These are phyloP conservation scores for Sugiyamaella smithiae DNA, from an alignment of 805 yeast genomes.

Conservation along the genomic window DNA sequence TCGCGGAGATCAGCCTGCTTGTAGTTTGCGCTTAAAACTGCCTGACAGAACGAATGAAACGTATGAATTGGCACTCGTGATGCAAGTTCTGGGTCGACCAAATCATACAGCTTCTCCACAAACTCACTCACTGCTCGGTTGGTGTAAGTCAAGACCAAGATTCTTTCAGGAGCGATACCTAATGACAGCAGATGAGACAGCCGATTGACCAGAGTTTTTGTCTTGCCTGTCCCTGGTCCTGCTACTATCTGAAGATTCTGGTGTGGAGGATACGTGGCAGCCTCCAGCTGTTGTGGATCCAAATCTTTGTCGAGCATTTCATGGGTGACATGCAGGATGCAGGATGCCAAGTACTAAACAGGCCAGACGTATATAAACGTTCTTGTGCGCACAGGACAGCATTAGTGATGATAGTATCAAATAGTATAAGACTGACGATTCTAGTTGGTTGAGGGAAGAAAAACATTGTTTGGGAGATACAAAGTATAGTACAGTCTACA, in stretches of 20 bases:
- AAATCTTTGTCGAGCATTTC: constrained; percentile 8
- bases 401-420: too few relatives aligned
- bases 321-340: not conserved
- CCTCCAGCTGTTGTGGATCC: constrained; percentile 17
- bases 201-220: constrained; percentile 74
- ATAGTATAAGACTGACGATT: too few relatives aligned
- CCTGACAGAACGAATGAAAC: constrained; percentile 78
- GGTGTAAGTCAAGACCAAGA: constrained; percentile 89
- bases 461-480: too few relatives aligned
- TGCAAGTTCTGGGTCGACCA: constrained; percentile 34
- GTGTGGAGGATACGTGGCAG: constrained; percentile 17
- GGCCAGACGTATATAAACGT: too few relatives aligned
- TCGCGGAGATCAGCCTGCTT: constrained; percentile 51
- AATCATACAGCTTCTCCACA: constrained; percentile 51
- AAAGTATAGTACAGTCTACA: too few relatives aligned
- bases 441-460: too few relatives aligned
- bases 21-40: constrained; percentile 56
- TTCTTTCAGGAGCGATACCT: constrained; percentile 54
- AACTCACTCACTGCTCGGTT: constrained; percentile 88
- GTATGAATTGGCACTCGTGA: constrained; percentile 69
- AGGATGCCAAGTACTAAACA: too few relatives aligned
- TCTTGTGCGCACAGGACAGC: too few relatives aligned
- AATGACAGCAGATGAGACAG: constrained; percentile 60
- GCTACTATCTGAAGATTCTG: constrained; percentile 49
- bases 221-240: constrained; percentile 75